Evolutionary conservation across 2,329 filamentous ascomycete genomes (phyloP).

Genomic region (Macrophomina tecta): DNA sequence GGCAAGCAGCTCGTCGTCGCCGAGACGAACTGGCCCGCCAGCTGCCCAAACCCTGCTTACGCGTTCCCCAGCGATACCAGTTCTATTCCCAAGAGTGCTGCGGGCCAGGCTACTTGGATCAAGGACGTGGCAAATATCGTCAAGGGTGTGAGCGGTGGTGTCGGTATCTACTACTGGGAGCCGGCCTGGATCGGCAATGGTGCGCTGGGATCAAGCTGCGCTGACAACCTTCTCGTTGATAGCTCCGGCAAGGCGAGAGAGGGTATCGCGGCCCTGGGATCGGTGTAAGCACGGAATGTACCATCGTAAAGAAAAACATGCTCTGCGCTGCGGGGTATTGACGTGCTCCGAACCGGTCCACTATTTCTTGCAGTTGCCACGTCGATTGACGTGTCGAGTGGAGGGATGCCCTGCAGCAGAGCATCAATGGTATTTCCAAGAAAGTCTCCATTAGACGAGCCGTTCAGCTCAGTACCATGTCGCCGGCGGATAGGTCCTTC

Average conservation of each 20-base stretch:
- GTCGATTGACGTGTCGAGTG: slow-evolving; percentile 1
- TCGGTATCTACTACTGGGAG: slow-evolving; percentile 64
- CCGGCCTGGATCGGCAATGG: slow-evolving; percentile 73
- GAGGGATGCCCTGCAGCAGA: not conserved
- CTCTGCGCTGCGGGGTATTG: not conserved
- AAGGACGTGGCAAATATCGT: slow-evolving; percentile 65
- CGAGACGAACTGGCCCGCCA: slow-evolving; percentile 73
- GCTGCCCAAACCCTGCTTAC: slow-evolving; percentile 49
- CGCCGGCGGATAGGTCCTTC: not conserved
- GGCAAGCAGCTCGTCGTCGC: slow-evolving; percentile 72
- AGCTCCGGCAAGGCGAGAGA: slow-evolving; percentile 56
- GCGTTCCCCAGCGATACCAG: slow-evolving; percentile 66
- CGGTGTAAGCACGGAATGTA: not conserved
- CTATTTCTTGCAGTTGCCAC: not conserved
- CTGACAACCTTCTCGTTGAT: slow-evolving; percentile 68
- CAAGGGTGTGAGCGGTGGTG: slow-evolving; percentile 64
- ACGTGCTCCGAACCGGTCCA: not conserved
- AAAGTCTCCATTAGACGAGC: slow-evolving; percentile 1
- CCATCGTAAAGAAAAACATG: not conserved
- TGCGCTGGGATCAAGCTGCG: slow-evolving; percentile 68
- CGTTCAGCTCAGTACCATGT: not conserved
- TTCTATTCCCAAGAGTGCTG: slow-evolving; percentile 64
- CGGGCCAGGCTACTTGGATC: slow-evolving; percentile 68
- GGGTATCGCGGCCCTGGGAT: slow-evolving; percentile 5
- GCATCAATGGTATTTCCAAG: not conserved